Base-by-base conservation (phyloP, 768 basidiomycete genomes). In the Boletus subcaerulescens region DNA sequence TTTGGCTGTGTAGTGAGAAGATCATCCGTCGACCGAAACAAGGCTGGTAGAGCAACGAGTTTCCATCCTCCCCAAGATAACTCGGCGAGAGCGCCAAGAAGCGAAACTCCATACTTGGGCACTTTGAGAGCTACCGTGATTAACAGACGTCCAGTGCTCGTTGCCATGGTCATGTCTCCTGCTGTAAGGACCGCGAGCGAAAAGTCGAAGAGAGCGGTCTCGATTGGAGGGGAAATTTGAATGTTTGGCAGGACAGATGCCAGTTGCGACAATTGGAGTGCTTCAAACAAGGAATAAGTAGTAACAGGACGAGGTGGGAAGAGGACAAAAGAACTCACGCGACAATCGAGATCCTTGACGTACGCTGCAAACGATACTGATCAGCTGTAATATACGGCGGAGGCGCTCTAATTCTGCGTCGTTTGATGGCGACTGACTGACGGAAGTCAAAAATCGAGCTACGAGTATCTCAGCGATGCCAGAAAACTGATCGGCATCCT, bases 51-150 rank as follows among this genome's bases (percentile, higher is more conserved):
- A 14, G 80, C 87, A 11, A 91, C 67, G 32, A 82, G 73, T 65
- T 84, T 89, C 89, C 89, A 92, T 3, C 89, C 91, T 18, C 82
- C 82, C 87, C 89, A 93, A 0, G 76, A 76, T 5, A 85, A 69
- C 45, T 86, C 84, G 3, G 84, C 77, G 8, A 92, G 77, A 5
- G 79, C 73, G 0, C 85, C 84, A 29, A 82, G 77, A 5, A 92
- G 70, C 31, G 78, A 76, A 3, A 84, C 57, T 1, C 79, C 81
- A 55, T 88, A 83, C 8, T 50, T 56, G 36, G 68, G 68, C 2
- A 54, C 45, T 39, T 60, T 62, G 31, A 70, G 59, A 13, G 70
- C 64, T 29, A 35, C 71, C 39, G 48, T 4, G 20, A 71, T 56
- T 52, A 89, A 79, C 41, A 77, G 76, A 32, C 85, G 80, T 1